These are phyloP conservation scores for Aspergillus costaricaensis DNA, from an alignment of 2,329 filamentous ascomycete genomes.

Conservation along the genomic window DNA sequence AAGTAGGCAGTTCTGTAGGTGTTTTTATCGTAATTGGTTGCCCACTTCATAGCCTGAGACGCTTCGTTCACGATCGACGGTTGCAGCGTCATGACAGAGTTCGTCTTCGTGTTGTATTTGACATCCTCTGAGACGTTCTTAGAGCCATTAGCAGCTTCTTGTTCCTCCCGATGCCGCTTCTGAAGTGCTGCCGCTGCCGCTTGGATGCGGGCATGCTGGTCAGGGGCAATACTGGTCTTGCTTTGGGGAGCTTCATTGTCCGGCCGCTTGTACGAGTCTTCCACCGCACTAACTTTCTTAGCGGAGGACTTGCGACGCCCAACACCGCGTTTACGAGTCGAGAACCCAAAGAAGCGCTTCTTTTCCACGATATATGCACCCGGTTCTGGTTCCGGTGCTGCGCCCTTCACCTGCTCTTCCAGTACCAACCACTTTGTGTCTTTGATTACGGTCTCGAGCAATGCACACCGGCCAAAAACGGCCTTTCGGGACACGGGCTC, in stretches of 20 bases:
- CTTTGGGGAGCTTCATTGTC: slow-evolving; percentile 60
- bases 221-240: slow-evolving; percentile 82
- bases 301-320: slow-evolving; percentile 70
- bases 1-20: slow-evolving; percentile 84
- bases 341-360: slow-evolving; percentile 87
- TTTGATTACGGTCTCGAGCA: slow-evolving; percentile 83
- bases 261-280: slow-evolving; percentile 55
- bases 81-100: slow-evolving; percentile 85
- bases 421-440: slow-evolving; percentile 88
- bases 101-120: slow-evolving; percentile 69
- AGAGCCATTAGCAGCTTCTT: slow-evolving; percentile 51
- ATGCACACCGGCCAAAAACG: slow-evolving; percentile 88
- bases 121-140: slow-evolving; percentile 56
- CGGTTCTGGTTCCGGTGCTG: slow-evolving; percentile 78
- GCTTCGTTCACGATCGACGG: slow-evolving; percentile 82
- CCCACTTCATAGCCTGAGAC: slow-evolving; percentile 95
- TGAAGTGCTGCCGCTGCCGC: slow-evolving; percentile 84
- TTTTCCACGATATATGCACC: slow-evolving; percentile 93
- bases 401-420: slow-evolving; percentile 94
- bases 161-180: slow-evolving; percentile 64
- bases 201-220: slow-evolving; percentile 91
- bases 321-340: slow-evolving; percentile 67
- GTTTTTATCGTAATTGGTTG: slow-evolving; percentile 90
- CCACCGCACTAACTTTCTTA: slow-evolving; percentile 56
- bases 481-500: slow-evolving; percentile 84